A percentile compares a stretch with the other conserved stretches of the same genome.
Evolutionary conservation across 345 rosid genomes (phyloP).

Genomic region (Microthlaspi erraticum): DNA sequence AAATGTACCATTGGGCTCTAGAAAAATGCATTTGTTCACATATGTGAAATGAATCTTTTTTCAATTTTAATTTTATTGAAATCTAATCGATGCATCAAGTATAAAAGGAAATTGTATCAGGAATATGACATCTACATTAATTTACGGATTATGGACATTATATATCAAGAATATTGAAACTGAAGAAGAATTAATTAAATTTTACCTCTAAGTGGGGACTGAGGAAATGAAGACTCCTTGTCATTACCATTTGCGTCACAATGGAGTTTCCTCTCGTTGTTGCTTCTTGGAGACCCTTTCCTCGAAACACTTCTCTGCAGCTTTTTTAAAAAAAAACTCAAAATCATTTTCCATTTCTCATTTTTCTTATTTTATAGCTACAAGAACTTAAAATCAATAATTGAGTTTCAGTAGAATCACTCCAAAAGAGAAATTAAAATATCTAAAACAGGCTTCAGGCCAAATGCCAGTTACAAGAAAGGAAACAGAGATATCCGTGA

Average conservation of each 20-base stretch:
- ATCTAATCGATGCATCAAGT: slow-evolving; percentile 7
- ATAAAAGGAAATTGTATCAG: slow-evolving; percentile 10
- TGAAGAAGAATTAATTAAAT: neutral
- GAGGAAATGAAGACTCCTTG: slow-evolving; percentile 48
- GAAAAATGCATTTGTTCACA: slow-evolving; percentile 32
- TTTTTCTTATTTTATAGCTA: neutral
- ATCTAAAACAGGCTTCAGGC: slow-evolving; percentile 30
- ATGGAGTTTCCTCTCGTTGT: slow-evolving; percentile 54
- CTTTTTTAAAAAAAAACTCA: slow-evolving; percentile 35
- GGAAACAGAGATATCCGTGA: slow-evolving; percentile 3
- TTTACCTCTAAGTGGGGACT: slow-evolving; percentile 77
- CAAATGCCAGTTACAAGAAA: slow-evolving; percentile 24
- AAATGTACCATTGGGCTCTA: slow-evolving; percentile 34
- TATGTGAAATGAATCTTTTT: slow-evolving; percentile 8
- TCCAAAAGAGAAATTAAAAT: slow-evolving; percentile 22
- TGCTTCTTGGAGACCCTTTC: slow-evolving; percentile 66
- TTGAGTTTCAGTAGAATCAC: slow-evolving; percentile 17
- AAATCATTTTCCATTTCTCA: neutral
- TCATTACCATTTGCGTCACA: slow-evolving; percentile 51
- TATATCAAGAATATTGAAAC: neutral
- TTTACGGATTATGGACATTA: no score
- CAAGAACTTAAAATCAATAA: neutral
- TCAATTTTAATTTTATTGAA: neutral
- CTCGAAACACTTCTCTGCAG: slow-evolving; percentile 80
- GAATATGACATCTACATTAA: slow-evolving; percentile 19